Base-by-base conservation (phyloP, 2,329 filamentous ascomycete species). In the Fusarium anthophilum region DNA sequence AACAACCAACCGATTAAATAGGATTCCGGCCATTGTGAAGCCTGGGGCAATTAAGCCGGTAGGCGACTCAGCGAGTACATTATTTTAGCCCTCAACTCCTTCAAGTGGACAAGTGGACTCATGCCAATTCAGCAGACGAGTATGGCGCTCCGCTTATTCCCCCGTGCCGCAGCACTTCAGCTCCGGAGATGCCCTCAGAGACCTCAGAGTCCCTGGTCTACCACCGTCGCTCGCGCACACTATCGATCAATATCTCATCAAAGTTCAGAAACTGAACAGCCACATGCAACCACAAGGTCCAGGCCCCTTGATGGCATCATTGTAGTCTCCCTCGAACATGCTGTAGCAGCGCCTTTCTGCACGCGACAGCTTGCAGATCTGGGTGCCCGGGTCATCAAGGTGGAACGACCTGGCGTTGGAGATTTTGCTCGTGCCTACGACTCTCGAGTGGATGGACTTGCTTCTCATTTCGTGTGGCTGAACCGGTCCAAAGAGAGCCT, bases 391-490 rank as follows among this genome's bases (percentile, higher is more conserved):
- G 86, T 89, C 26, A 89, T 89, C 77, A 89, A 89, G 76, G 79
- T 89, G 26, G 87, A 89, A 72, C 84, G 87, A 2, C 87, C 86
- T 1, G 82, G 79, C 1, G 83, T 83, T 0, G 87, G 87, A 3
- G 87, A 89, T 73, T 89, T 89, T 74, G 87, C 87, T 1, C 84
- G 87, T 2, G 78, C 83, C 18, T 88, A 88, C 69, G 87, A 89
- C 74, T 83, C 79, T 0, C 83, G 87, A 14, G 86, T 88, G 5
- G 81, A 84, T 13, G 87, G 87, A 1, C 79, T 87, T 20, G 81
- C 86, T 1, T 89, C 87, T 1, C 87, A 89, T 73, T 89, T 89
- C 64, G 82, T 89, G n/a, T 89, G 87, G 87, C 82, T 84, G 0
- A 89, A 88, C 68, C 83, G 87, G 28, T 87, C 86, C 12, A 89